Evolutionary conservation across 805 yeast genomes (phyloP).

Genomic region (Yarrowia sp.): DNA sequence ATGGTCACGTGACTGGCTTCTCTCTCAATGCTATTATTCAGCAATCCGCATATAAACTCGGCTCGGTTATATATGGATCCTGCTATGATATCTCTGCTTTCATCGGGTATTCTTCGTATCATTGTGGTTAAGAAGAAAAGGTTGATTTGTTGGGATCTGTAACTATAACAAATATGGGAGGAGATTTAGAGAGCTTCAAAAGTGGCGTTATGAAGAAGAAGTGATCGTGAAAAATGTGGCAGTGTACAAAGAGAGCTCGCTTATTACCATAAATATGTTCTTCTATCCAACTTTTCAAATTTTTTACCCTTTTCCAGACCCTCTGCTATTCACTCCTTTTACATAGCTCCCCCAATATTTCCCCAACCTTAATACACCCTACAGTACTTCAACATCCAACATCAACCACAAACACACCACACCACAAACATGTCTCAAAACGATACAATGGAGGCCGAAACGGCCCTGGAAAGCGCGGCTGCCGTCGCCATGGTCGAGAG

Average conservation of each 20-base stretch:
- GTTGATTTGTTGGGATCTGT: not conserved
- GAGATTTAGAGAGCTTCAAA: not conserved
- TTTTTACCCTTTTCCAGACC: no score
- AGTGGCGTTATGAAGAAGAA: no score
- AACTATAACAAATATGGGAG: no score
- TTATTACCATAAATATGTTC: no score
- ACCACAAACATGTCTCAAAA: slow-evolving; percentile 7
- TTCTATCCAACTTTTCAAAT: no score
- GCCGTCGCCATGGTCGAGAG: not conserved
- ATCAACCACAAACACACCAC: not conserved
- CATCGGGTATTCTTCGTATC: slow-evolving; percentile 26
- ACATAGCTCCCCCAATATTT: not conserved
- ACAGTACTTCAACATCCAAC: not conserved
- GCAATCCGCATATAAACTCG: slow-evolving; percentile 4
- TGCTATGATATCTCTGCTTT: slow-evolving; percentile 24
- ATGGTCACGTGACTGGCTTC: slow-evolving; percentile 1
- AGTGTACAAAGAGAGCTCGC: no score
- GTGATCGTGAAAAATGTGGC: no score
- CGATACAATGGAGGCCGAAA: not conserved
- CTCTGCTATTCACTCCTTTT: not conserved
- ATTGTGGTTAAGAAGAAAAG: not conserved
- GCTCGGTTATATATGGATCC: slow-evolving; percentile 15
- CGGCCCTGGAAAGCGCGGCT: not conserved
- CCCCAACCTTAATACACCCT: not conserved
- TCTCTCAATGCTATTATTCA: not conserved